Evolutionary conservation across 2,329 filamentous ascomycete species (phyloP).

Genomic region (Diaporthe capsici): DNA sequence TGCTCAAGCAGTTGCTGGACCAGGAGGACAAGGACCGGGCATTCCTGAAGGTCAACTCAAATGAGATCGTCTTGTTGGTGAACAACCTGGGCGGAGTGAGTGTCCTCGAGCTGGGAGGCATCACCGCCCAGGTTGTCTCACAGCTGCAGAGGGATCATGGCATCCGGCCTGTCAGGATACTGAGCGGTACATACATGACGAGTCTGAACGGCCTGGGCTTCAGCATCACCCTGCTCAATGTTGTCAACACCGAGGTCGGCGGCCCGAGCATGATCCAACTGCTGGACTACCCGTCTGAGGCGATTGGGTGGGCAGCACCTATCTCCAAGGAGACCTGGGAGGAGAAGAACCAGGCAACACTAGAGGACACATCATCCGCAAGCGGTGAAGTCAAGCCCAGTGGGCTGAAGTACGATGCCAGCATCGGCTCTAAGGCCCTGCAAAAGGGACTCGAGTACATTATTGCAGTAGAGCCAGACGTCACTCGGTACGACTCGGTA

Average conservation of each 20-base stretch:
- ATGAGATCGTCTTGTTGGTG: constrained; percentile 77
- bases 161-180: constrained; percentile 74
- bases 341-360: constrained; percentile 63
- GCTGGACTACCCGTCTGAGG: constrained; percentile 78
- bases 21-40: constrained; percentile 76
- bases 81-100: constrained; percentile 85
- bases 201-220: constrained; percentile 83
- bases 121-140: constrained; percentile 76
- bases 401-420: constrained; percentile 67
- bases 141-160: constrained; percentile 71
- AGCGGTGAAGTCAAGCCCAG: constrained; percentile 57
- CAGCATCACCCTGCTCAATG: constrained; percentile 78
- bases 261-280: constrained; percentile 76
- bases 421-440: constrained; percentile 65
- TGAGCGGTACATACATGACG: constrained; percentile 83
- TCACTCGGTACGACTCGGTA: constrained; percentile 83
- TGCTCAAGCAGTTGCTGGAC: constrained; percentile 80
- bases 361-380: constrained; percentile 54
- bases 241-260: constrained; percentile 70
- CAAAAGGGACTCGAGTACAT: constrained; percentile 71
- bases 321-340: constrained; percentile 76
- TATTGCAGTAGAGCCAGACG: constrained; percentile 77
- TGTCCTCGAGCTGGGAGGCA: constrained; percentile 79
- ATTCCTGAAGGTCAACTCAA: constrained; percentile 74
- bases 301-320: constrained; percentile 77